These are phyloP conservation scores for Aspergillus ellipticus DNA, from an alignment of 495 filamentous ascomycete genomes.

Conservation along the genomic window DNA sequence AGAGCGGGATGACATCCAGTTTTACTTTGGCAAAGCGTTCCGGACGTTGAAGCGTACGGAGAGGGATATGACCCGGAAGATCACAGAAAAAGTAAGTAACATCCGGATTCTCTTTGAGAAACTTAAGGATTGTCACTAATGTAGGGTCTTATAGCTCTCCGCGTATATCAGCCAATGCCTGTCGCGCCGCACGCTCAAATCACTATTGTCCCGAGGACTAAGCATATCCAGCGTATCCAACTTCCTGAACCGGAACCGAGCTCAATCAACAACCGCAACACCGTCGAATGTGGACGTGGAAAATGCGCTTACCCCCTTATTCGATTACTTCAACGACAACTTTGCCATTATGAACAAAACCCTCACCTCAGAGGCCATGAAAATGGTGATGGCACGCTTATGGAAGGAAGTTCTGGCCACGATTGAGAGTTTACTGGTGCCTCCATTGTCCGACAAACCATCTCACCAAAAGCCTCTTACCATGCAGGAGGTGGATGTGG, in stretches of 20 bases:
- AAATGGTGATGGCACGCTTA: slow-evolving; percentile 92
- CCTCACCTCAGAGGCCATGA: slow-evolving; percentile 87
- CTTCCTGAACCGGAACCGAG: slow-evolving; percentile 64
- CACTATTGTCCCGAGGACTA: slow-evolving; percentile 68
- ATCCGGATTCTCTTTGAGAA: not conserved
- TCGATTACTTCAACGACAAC: slow-evolving; percentile 97
- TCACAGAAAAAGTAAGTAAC: slow-evolving; percentile 87
- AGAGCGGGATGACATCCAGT: slow-evolving; percentile 96
- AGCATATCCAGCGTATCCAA: slow-evolving; percentile 73
- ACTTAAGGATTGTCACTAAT: slow-evolving; percentile 14
- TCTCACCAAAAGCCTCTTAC: slow-evolving; percentile 83
- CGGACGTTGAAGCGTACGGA: slow-evolving; percentile 91
- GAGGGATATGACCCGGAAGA: slow-evolving; percentile 95
- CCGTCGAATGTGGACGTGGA: slow-evolving; percentile 71
- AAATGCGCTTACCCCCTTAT: slow-evolving; percentile 81
- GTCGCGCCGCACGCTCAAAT: slow-evolving; percentile 73
- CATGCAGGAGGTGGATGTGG: slow-evolving; percentile 88
- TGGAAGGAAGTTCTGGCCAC: slow-evolving; percentile 98
- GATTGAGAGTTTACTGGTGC: slow-evolving; percentile 85
- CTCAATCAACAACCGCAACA: slow-evolving; percentile 51
- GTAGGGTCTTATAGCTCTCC: slow-evolving; percentile 59
- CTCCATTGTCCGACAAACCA: slow-evolving; percentile 91
- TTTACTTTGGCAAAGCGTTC: slow-evolving; percentile 98
- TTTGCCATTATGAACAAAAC: slow-evolving; percentile 99
- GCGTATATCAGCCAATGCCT: slow-evolving; percentile 89